phyloP scores from a whole-genome alignment of 106 monocot genomes.

The Iris macrosiphon region DNA sequence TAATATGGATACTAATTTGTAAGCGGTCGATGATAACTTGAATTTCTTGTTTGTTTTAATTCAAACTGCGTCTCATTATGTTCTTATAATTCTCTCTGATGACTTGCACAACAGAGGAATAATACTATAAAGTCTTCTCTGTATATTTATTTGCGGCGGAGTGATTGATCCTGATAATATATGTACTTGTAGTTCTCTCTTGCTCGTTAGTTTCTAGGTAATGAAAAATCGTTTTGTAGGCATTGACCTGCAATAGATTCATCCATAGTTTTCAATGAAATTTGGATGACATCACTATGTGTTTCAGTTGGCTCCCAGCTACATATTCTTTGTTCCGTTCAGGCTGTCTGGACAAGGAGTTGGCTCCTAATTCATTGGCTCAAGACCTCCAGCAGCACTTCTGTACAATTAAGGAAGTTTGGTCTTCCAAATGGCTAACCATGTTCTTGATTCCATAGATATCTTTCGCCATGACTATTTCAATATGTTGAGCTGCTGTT shows the following conservation, averaged over 20 bases:
- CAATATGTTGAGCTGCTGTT: no score
- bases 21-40: no score
- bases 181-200: slow-evolving; percentile 38
- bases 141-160: slow-evolving; percentile 17
- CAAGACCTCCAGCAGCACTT: no score
- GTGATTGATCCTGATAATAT: slow-evolving; percentile 40
- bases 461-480: no score
- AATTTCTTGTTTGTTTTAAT: no score
- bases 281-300: neutral
- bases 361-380: no score
- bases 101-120: slow-evolving; percentile 26
- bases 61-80: neutral
- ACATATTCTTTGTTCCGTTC: slow-evolving; percentile 3
- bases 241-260: slow-evolving; percentile 18
- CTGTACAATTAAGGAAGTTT: no score
- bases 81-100: slow-evolving; percentile 20
- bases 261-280: slow-evolving; percentile 13
- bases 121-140: slow-evolving; percentile 14
- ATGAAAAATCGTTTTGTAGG: slow-evolving; percentile 15
- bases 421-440: no score
- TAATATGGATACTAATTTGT: no score
- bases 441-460: no score
- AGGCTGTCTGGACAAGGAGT: neutral
- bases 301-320: neutral
- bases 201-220: slow-evolving; percentile 34